Base-by-base conservation (phyloP, 805 yeast genomes). In the Blastobotrys parvus region DNA sequence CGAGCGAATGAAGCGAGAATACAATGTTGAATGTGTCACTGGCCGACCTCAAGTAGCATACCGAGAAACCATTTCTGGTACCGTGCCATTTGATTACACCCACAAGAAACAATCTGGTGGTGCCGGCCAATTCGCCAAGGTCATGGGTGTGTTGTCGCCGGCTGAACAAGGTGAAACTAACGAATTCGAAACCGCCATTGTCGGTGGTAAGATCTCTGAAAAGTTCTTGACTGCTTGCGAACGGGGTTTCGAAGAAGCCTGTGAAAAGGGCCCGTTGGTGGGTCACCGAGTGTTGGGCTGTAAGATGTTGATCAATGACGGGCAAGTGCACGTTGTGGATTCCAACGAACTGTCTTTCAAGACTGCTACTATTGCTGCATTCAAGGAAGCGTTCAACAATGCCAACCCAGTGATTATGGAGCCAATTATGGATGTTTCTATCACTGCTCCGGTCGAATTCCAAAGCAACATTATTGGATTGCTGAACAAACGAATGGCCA, bases 31-130 rank as follows among this genome's bases (percentile, higher is more conserved):
- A 46, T 90, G 97, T 70, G 72, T 78, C 31, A 90, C 96, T 46
- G 98, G 99, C 63, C 82, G 83, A 66, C 99, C 99, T 38, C 95
- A 89, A 71, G 99, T 92, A 33, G 87, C 98, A 15, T 92, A 92
- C 70, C 80, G 99, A 67, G 99, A 92, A 69, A 82, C 97, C 33
- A 79, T 90, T 52, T 69, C 83, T 30, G 62, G 74, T 2, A 69
- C 84, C 34, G 74, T 90, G 23, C 71, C 78, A 11, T 90, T 92
- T 59, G 97, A 92, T 63, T 87, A 82, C 69, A 82, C 95, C 22
- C 97, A 90, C 72, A 92, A 92, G 76, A 90, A 88, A 63, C 99
- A 92, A 71, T 77, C 90, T 60, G 99, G 99, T 66, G 99, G 99
- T 77, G 94, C 97, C 52, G 99, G 99, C 69, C 99, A 92, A 72